phyloP scores from a whole-genome alignment of 257 asterid genomes.

The Ligustrum vulgare region DNA sequence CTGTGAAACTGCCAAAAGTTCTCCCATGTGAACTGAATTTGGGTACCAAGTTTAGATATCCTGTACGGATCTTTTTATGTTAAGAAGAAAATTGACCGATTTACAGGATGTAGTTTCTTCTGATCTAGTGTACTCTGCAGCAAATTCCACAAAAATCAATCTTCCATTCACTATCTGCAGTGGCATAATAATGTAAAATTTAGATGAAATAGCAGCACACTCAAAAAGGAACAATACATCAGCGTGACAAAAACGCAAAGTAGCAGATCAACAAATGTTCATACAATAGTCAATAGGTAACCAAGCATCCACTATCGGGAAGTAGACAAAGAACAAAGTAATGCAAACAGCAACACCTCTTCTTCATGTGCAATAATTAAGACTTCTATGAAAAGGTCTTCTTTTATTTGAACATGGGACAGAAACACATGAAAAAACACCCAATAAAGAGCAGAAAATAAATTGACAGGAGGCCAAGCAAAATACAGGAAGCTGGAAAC shows the following conservation, averaged over 20 bases:
- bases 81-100: constrained; percentile 10
- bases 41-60: constrained; percentile 20
- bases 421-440: background rate
- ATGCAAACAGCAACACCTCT: background rate
- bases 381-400: background rate
- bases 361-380: background rate
- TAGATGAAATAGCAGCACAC: constrained; percentile 7
- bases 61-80: background rate
- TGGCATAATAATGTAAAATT: constrained; percentile 12
- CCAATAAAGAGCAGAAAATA: background rate
- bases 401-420: background rate
- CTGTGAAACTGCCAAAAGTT: constrained; percentile 57
- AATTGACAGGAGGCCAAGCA: background rate
- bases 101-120: constrained; percentile 23
- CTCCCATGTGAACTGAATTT: constrained; percentile 47
- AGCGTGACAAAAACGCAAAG: background rate
- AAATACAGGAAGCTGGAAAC: background rate
- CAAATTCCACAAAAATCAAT: constrained; percentile 63
- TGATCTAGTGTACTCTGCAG: constrained; percentile 33
- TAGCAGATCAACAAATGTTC: constrained; percentile 5
- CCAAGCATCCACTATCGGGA: background rate
- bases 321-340: constrained; percentile 4
- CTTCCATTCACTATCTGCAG: constrained; percentile 62
- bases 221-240: background rate
- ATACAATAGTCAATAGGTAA: background rate